phyloP scores from a whole-genome alignment of 169 alveolate genomes.

The Cryptosporidium meleagridis region DNA sequence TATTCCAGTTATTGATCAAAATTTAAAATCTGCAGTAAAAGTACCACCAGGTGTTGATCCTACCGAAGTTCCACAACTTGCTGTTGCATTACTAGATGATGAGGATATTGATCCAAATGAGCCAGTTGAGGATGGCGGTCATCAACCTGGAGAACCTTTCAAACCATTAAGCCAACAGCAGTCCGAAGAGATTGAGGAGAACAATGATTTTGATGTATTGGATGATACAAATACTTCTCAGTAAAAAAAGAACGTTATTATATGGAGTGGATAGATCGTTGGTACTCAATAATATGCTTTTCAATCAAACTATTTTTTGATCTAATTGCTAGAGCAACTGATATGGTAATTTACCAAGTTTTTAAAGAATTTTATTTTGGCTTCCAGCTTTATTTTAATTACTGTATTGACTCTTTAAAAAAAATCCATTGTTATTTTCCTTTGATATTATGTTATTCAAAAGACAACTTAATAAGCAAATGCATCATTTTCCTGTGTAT shows the following conservation, averaged over 20 bases:
- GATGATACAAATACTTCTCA: slow-evolving; percentile 35
- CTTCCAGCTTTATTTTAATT: not conserved
- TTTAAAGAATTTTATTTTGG: not conserved
- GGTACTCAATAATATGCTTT: too few relatives aligned
- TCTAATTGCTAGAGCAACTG: not conserved
- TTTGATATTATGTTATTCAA: not conserved
- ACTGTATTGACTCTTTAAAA: not conserved
- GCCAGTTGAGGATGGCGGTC: slow-evolving; percentile 71
- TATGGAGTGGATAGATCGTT: not conserved
- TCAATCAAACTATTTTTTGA: not conserved
- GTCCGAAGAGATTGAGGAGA: slow-evolving; percentile 64
- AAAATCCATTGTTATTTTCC: not conserved
- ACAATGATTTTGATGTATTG: slow-evolving; percentile 60
- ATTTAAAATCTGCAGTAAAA: not conserved
- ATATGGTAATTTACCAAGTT: not conserved
- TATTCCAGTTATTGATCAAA: slow-evolving; percentile 40
- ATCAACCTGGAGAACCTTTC: slow-evolving; percentile 72
- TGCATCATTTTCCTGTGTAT: not conserved
- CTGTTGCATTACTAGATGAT: slow-evolving; percentile 61
- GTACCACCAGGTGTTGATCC: not conserved
- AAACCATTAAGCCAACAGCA: slow-evolving; percentile 21
- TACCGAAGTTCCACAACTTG: slow-evolving; percentile 13
- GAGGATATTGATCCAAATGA: slow-evolving; percentile 73
- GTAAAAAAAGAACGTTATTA: not conserved
- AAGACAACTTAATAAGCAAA: not conserved